Percentiles rank a stretch among this genome's conserved stretches.
phyloP scores from a whole-genome alignment of 202 grass and related monocot genomes.

The Hordeum pubiflorum region DNA sequence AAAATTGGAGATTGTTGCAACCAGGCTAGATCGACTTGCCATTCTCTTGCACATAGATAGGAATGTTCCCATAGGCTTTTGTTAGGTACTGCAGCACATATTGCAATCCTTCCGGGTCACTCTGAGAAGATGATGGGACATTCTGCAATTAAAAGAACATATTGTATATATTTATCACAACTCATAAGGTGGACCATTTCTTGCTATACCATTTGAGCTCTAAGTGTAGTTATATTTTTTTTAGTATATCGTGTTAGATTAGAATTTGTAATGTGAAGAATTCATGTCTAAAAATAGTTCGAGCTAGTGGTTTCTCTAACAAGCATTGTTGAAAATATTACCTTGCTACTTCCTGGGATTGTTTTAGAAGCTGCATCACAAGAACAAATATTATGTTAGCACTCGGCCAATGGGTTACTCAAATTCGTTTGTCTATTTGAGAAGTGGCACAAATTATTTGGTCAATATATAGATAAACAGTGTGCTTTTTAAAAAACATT shows the following conservation, averaged over 20 bases:
- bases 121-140: neutral
- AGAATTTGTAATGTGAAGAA: neutral
- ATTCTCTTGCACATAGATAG: slow-evolving; percentile 63
- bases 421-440: neutral
- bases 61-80: slow-evolving; percentile 40
- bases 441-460: neutral
- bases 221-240: neutral
- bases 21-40: slow-evolving; percentile 29
- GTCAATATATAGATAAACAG: neutral
- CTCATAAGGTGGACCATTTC: too few relatives aligned
- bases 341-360: slow-evolving; percentile 25
- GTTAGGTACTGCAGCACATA: slow-evolving; percentile 43
- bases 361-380: slow-evolving; percentile 37
- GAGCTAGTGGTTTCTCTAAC: neutral
- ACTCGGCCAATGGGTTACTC: neutral
- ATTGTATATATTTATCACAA: neutral
- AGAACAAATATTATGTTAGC: neutral
- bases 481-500: neutral
- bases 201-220: neutral
- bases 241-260: neutral
- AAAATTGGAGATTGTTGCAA: neutral
- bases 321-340: neutral
- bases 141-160: slow-evolving; percentile 15
- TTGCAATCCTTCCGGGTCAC: slow-evolving; percentile 50
- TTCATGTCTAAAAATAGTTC: neutral